Base-by-base conservation (phyloP, 2,329 filamentous ascomycete genomes). In the Furcasterigmium furcatum region DNA sequence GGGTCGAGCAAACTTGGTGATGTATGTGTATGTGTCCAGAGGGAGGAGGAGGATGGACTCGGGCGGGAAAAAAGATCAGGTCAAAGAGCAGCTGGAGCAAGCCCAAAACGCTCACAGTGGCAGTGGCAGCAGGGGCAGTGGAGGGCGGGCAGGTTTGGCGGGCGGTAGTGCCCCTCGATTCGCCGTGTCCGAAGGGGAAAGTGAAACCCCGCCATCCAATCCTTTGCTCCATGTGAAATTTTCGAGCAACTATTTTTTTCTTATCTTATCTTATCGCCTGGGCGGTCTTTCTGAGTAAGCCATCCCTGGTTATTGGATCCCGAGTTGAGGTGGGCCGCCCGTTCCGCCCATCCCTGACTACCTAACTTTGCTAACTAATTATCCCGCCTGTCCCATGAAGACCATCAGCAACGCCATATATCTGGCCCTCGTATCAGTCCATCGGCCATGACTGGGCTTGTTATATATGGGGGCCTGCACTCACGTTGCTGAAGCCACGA, bases 151-250 rank as follows among this genome's bases (percentile, higher is more conserved):
- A 34, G 30, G 30, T 34, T 34, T 34, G 12, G 25, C n/a, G 7
- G n/a, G 32, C 32, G 32, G 9, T 13, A 12, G 29, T 35, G 34
- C 34, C 34, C 34, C 34, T 36, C 16, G 22, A 40, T 14, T n/a
- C 21, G 14, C 21, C 8, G 9, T n/a, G 12, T n/a, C 13, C 27
- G 22, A 9, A 25, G 29, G 22, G 22, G 38, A 40, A 25, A 7
- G 38, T 5, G 9, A 18, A 14, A 43, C 41, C 41, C 41, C 41
- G 41, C 41, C 41, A 43, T 43, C 41, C 41, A 43, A 43, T 43
- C 41, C 48, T 44, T 49, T 50, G 46, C 42, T 41, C 50, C 49
- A 53, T 53, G 49, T 53, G 51, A 53, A 52, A 46, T 49, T 49
- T 49, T 52, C 48, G n/a, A n/a, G n/a, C 47, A 16, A 34, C 8